A percentile compares a stretch with the other conserved stretches of the same genome.
Evolutionary conservation across 768 basidiomycete genomes (phyloP).

Genomic region (Boletellus emodensis): DNA sequence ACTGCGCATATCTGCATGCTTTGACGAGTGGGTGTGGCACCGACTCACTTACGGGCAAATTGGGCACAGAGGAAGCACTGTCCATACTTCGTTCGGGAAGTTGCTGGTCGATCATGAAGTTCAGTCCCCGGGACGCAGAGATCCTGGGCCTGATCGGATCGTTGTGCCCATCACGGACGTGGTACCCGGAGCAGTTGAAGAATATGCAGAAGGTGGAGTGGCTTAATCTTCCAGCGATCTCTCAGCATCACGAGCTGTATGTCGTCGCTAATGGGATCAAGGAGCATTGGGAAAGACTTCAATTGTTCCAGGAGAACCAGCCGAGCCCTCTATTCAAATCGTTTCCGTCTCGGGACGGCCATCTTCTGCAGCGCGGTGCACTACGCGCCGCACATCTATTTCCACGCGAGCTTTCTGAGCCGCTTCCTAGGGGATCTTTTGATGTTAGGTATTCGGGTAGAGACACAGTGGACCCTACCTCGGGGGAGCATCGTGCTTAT

Average conservation of each 20-base stretch:
- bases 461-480: background rate
- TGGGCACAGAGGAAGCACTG: slow-evolving; percentile 42
- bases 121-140: slow-evolving; percentile 24
- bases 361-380: slow-evolving; percentile 17
- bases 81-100: slow-evolving; percentile 34
- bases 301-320: slow-evolving; percentile 2
- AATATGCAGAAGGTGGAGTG: slow-evolving; percentile 13
- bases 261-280: slow-evolving; percentile 19
- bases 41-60: slow-evolving; percentile 41
- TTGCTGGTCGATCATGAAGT: slow-evolving; percentile 38
- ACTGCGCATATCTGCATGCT: slow-evolving; percentile 41
- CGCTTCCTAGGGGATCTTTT: background rate
- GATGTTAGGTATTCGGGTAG: slow-evolving; percentile 9
- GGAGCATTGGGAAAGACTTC: slow-evolving; percentile 9
- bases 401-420: slow-evolving; percentile 2
- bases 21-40: slow-evolving; percentile 38
- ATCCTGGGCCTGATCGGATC: slow-evolving; percentile 31
- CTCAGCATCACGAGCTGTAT: slow-evolving; percentile 6
- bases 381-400: slow-evolving; percentile 14
- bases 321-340: slow-evolving; percentile 4
- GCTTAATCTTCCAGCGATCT: slow-evolving; percentile 3
- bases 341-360: slow-evolving; percentile 9
- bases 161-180: slow-evolving; percentile 33
- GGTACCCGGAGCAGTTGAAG: slow-evolving; percentile 35
- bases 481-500: slow-evolving; percentile 10